phyloP scores from a whole-genome alignment of 306 rosid species.

The Pyrus bretschneideri region DNA sequence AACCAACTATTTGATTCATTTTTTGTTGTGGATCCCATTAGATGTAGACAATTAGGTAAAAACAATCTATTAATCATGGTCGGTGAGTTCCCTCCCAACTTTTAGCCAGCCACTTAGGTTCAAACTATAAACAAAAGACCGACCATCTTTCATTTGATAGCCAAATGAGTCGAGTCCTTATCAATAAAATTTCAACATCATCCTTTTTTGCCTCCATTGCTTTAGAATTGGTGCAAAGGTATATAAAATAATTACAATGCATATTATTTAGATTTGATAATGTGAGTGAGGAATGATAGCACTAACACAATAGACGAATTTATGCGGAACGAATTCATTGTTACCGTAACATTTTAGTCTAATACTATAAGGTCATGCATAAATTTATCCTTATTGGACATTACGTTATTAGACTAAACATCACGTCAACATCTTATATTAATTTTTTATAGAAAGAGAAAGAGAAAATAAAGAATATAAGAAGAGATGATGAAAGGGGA shows the following conservation, averaged over 20 bases:
- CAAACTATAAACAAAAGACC: neutral
- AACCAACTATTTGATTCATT: neutral
- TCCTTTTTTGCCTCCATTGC: neutral
- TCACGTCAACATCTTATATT: too few relatives aligned
- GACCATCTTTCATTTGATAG: neutral
- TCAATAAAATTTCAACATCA: neutral
- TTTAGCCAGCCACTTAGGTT: neutral
- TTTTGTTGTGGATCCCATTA: neutral
- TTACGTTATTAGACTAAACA: too few relatives aligned
- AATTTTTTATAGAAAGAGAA: too few relatives aligned
- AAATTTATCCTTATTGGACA: too few relatives aligned
- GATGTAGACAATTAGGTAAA: neutral
- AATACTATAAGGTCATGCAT: too few relatives aligned
- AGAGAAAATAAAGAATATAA: too few relatives aligned
- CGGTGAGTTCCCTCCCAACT: neutral
- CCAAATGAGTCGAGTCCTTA: neutral
- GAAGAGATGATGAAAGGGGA: too few relatives aligned
- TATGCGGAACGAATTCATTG: too few relatives aligned
- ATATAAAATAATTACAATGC: neutral
- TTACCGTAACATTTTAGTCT: too few relatives aligned
- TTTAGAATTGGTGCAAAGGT: neutral
- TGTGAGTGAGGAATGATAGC: conserved; percentile 23
- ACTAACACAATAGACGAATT: rapidly evolving
- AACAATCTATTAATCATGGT: neutral
- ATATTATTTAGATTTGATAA: conserved; percentile 7